Conservation (phyloP, 164 flowering plant species). For the Stephania cephalantha region DNA sequence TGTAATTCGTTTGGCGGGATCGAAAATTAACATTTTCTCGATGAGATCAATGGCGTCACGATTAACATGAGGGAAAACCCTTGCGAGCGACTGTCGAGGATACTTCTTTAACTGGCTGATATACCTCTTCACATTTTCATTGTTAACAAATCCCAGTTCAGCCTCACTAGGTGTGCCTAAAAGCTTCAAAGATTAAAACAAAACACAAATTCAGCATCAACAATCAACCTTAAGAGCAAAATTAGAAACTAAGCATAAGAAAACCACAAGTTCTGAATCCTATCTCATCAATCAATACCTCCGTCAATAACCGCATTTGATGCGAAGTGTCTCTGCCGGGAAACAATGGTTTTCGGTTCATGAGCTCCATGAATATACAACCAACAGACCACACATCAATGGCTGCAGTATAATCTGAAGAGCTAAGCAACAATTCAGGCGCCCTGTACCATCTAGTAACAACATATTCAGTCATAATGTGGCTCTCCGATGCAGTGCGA, state of each 20-base stretch:
- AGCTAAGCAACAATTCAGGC: constrained; percentile 77
- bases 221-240: not conserved
- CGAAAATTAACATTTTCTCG: constrained; percentile 87
- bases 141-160: constrained; percentile 66
- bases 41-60: constrained; percentile 82
- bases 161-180: constrained; percentile 89
- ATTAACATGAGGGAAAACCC: constrained; percentile 63
- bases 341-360: constrained; percentile 74
- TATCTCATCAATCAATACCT: constrained; percentile 41
- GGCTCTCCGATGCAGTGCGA: constrained; percentile 65
- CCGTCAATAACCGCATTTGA: constrained; percentile 80
- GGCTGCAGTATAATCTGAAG: constrained; percentile 88
- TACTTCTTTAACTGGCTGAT: constrained; percentile 50
- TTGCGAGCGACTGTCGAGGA: constrained; percentile 52
- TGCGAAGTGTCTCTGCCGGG: constrained; percentile 91
- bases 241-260: no score
- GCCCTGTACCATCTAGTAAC: constrained; percentile 99
- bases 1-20: constrained; percentile 79
- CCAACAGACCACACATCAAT: constrained; percentile 99
- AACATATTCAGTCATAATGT: constrained; percentile 92
- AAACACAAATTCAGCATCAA: not conserved
- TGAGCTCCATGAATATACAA: constrained; percentile 90
- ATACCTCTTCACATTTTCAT: constrained; percentile 72
- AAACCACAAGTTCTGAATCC: not conserved
- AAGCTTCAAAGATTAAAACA: constrained; percentile 35